phyloP scores from a whole-genome alignment of 2,329 filamentous ascomycete genomes.

The Chrysoporthe austroafricana region DNA sequence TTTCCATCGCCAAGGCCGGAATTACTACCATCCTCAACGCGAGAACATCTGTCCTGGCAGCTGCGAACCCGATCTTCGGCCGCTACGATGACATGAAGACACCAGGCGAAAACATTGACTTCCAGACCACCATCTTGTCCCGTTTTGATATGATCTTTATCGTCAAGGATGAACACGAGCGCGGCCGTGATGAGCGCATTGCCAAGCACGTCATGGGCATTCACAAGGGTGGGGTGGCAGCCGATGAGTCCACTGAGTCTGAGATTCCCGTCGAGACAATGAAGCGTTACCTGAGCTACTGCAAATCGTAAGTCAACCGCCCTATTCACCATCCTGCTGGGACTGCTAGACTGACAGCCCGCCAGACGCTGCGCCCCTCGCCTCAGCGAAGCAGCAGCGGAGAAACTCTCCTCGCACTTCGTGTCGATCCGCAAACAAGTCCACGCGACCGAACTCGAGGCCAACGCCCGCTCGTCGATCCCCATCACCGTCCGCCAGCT shows the following conservation, averaged over 20 bases:
- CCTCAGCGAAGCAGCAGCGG: slow-evolving; percentile 85
- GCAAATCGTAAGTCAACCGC: slow-evolving; percentile 74
- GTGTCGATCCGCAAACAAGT: slow-evolving; percentile 95
- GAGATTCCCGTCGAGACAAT: slow-evolving; percentile 96
- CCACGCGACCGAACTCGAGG: slow-evolving; percentile 85
- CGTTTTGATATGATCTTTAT: slow-evolving; percentile 99
- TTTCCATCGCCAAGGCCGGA: slow-evolving; percentile 97
- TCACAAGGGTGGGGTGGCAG: slow-evolving; percentile 86
- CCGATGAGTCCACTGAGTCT: slow-evolving; percentile 81
- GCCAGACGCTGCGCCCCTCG: slow-evolving; percentile 85
- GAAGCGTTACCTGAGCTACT: slow-evolving; percentile 96
- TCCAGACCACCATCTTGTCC: slow-evolving; percentile 96
- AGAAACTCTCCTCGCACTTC: slow-evolving; percentile 96
- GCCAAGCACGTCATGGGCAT: slow-evolving; percentile 97
- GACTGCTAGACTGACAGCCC: slow-evolving; percentile 37
- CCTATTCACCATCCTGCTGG: background rate
- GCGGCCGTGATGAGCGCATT: slow-evolving; percentile 87
- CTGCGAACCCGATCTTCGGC: slow-evolving; percentile 96
- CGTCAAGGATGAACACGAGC: slow-evolving; percentile 91
- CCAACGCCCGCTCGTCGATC: slow-evolving; percentile 88
- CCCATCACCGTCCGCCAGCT: slow-evolving; percentile 97
- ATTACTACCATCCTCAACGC: slow-evolving; percentile 98
- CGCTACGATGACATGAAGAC: slow-evolving; percentile 98
- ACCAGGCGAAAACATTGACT: slow-evolving; percentile 98
- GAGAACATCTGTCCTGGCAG: slow-evolving; percentile 90